Evolutionary conservation across 2,329 filamentous ascomycete species (phyloP).

Genomic region (Cryphonectria nitschkei): DNA sequence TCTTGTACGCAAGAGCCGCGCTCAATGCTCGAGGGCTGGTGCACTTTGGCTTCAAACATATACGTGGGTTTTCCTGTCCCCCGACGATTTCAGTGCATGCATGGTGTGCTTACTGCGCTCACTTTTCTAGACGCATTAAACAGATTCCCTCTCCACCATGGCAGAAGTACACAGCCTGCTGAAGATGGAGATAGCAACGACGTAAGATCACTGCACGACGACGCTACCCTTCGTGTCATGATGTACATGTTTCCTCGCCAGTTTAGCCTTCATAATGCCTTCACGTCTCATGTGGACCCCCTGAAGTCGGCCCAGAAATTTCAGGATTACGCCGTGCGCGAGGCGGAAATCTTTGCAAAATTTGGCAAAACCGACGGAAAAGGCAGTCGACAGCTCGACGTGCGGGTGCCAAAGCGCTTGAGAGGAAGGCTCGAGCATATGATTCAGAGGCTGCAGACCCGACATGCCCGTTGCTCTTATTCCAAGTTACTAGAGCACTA

Average conservation of each 20-base stretch:
- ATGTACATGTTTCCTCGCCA: conserved; percentile 94
- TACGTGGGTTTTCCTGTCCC: conserved; percentile 63
- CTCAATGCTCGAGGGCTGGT: conserved; percentile 70
- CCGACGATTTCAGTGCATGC: background rate
- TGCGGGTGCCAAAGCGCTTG: conserved; percentile 66
- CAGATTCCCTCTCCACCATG: conserved; percentile 54
- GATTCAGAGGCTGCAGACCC: conserved; percentile 68
- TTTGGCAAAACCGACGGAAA: conserved; percentile 37
- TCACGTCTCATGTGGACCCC: conserved; percentile 69
- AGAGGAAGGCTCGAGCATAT: conserved; percentile 64
- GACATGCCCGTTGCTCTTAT: conserved; percentile 79
- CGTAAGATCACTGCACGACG: conserved; percentile 40
- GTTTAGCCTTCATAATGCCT: conserved; percentile 91
- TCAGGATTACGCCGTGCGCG: conserved; percentile 83
- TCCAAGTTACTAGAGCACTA: conserved; percentile 77
- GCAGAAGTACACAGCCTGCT: conserved; percentile 17
- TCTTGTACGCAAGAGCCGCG: conserved; percentile 80
- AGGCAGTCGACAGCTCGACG: conserved; percentile 30
- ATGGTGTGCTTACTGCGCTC: conserved; percentile 7
- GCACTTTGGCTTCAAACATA: conserved; percentile 76
- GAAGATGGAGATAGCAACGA: conserved; percentile 4
- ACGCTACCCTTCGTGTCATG: conserved; percentile 71
- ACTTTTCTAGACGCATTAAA: conserved; percentile 73
- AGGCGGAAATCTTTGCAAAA: conserved; percentile 70
- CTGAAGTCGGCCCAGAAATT: conserved; percentile 72